Evolutionary conservation across 306 rosid genomes (phyloP), one percentile per base, ranked within the genome.

Genomic region (Dalbergia cultrata): DNA sequence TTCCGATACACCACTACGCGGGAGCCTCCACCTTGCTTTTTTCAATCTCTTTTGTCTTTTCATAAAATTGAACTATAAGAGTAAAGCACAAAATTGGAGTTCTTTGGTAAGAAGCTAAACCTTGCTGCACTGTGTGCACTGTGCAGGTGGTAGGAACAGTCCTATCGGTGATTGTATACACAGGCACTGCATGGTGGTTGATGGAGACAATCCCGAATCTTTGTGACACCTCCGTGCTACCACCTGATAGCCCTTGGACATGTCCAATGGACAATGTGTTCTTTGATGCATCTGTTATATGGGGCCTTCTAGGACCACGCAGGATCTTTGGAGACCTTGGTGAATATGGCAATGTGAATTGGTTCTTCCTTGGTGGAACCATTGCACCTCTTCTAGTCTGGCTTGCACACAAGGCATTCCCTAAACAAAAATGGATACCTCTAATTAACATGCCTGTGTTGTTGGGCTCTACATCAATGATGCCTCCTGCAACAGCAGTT

Each of bases 281-380:
- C 88, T 94, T 67, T 13, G 93, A 90, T 31, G 97, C 98, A 14
- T 90, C 97, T 7, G 95, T 94, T 45, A 91, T 94, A 33, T 94
- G 97, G 97, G 98, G 98, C 26, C 93, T 91, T 10, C 90, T 93
- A 12, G 97, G 98, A 11, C 98, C 97, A 0, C 93, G 97, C 34
- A 87, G 95, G 80, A 90, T 93, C 82, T 93, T 93, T 11, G 95
- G 98, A 34, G 66, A 93, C 85, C 93, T 88, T 0, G 98, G 98
- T 8, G 92, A 90, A 81, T 94, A 91, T 34, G 81, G 77, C 52
- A 76, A 69, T 21, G 81, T 94, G 65, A 94, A 90, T 65, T 90
- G 86, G 89, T 92, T 92, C 84, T 93, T 93, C 77, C 68, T 92
- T 18, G 94, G 87, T 13, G 95, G 97, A 54, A 95, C 91, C 59